Evolutionary conservation across 108 stramenopile species (phyloP).

Genomic region (Aurantiochytrium sp.): DNA sequence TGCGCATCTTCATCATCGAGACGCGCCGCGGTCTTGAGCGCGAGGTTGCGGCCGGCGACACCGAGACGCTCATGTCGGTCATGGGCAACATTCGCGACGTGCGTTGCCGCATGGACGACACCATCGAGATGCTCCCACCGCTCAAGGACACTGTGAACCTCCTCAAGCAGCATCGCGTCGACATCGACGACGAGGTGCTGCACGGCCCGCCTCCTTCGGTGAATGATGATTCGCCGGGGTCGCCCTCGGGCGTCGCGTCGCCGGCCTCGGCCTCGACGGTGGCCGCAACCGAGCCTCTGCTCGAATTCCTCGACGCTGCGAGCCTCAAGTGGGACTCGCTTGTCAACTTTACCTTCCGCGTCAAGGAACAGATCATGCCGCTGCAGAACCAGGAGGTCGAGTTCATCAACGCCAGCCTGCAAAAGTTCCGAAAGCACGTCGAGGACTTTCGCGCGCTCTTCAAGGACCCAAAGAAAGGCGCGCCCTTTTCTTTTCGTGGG

Average conservation of each 20-base stretch:
- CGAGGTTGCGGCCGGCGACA: conserved; percentile 50
- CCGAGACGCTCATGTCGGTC: conserved; percentile 64
- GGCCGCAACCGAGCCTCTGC: conserved; percentile 37
- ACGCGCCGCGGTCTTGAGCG: conserved; percentile 60
- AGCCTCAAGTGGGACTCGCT: conserved; percentile 75
- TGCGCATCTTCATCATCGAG: conserved; percentile 67
- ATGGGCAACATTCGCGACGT: conserved; percentile 79
- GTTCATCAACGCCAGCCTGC: conserved; percentile 39
- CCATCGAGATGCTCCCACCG: conserved; percentile 70
- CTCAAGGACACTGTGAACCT: conserved; percentile 65
- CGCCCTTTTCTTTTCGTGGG: conserved; percentile 73
- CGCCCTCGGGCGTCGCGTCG: background rate
- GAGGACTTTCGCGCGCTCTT: conserved; percentile 71
- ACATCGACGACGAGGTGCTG: conserved; percentile 57
- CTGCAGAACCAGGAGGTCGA: conserved; percentile 78
- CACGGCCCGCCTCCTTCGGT: background rate
- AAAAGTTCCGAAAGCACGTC: conserved; percentile 52
- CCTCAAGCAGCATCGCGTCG: conserved; percentile 72
- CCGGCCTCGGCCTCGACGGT: background rate
- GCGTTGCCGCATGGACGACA: conserved; percentile 62
- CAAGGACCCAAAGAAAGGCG: conserved; percentile 67
- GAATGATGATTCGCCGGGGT: background rate
- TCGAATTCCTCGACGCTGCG: conserved; percentile 77
- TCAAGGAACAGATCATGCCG: conserved; percentile 79
- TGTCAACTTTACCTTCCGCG: conserved; percentile 72